Evolutionary conservation across 208 protist genomes (phyloP).

Genomic region (Acanthamoeba lenticulata): DNA sequence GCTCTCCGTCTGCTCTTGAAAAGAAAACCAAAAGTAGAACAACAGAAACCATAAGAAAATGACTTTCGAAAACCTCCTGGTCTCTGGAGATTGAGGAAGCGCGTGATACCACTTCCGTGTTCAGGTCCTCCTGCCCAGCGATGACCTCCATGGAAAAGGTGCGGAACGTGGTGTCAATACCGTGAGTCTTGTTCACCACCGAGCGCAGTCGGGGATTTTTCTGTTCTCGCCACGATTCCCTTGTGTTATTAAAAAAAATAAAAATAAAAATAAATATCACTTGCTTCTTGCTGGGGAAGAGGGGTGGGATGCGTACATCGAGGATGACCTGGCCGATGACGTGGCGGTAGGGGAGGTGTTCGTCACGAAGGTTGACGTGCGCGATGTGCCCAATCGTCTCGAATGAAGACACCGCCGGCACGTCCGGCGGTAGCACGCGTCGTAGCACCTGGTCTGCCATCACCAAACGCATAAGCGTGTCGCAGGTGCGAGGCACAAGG

Average conservation of each 20-base stretch:
- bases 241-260: too few relatives aligned
- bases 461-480: background rate
- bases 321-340: slow-evolving; percentile 96
- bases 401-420: slow-evolving; percentile 75
- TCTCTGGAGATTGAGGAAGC: background rate
- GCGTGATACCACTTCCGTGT: slow-evolving; percentile 77
- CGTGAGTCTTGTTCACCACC: slow-evolving; percentile 97
- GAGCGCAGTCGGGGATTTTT: slow-evolving; percentile 94
- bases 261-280: too few relatives aligned
- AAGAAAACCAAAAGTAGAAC: background rate
- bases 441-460: slow-evolving; percentile 1
- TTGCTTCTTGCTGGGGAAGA: background rate
- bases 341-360: slow-evolving; percentile 91
- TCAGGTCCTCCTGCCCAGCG: slow-evolving; percentile 87
- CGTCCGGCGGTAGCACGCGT: slow-evolving; percentile 61
- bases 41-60: slow-evolving; percentile 19
- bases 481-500: background rate
- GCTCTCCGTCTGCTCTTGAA: slow-evolving; percentile 88
- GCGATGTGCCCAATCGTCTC: slow-evolving; percentile 94
- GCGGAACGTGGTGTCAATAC: slow-evolving; percentile 95
- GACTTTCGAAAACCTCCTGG: too few relatives aligned
- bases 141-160: slow-evolving; percentile 98
- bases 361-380: slow-evolving; percentile 95
- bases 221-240: slow-evolving; percentile 69
- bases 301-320: slow-evolving; percentile 82